Evolutionary conservation across 768 basidiomycete genomes (phyloP), one percentile per base, ranked within the genome.

Genomic region (Favolaschia claudopus): DNA sequence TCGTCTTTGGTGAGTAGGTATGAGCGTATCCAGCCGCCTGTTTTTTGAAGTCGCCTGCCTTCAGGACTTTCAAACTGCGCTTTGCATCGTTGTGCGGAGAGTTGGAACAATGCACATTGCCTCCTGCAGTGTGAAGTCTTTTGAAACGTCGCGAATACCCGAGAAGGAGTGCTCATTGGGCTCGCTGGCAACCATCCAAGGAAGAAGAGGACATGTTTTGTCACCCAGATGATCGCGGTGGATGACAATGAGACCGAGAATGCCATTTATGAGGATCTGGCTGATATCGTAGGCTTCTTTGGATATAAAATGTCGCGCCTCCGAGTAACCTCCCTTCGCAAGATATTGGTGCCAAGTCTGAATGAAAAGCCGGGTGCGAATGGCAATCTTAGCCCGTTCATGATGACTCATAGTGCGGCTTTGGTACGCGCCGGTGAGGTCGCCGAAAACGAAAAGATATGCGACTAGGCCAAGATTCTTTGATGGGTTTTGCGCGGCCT

Each of bases 401-500:
- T 38, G 42, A 13, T 52, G 40, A 8, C 50, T 38, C 6, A 53
- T 32, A 14, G 50, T 38, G 4, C 58, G 33, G 34, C 50, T 60
- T 25, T 60, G 58, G 22, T 40, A 60, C 2, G 50, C 51, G 17
- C 53, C 58, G 20, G 53, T 55, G 22, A 55, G 29, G 22, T 55
- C 53, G 10, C 53, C 53, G 17, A 55, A 55, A 17, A 55, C 53
- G 24, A 60, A 32, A 14, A 60, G 50, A 40, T 60, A 60, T 1
- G 47, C 44, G 13, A 38, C 36, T 4, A 53, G 42, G 2, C 58
- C 58, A 17, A 59, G 32, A 31, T 59, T 36, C 25, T 52, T 24
- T 3, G 20, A 22, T 1, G 40, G 50, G 6, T 59, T 49, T 42
- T 53, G 24, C 5, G 43, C 17, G 2, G 50, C 40, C 13, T 45